Conservation (phyloP, 164 flowering plant species). For the Houttuynia cordata region DNA sequence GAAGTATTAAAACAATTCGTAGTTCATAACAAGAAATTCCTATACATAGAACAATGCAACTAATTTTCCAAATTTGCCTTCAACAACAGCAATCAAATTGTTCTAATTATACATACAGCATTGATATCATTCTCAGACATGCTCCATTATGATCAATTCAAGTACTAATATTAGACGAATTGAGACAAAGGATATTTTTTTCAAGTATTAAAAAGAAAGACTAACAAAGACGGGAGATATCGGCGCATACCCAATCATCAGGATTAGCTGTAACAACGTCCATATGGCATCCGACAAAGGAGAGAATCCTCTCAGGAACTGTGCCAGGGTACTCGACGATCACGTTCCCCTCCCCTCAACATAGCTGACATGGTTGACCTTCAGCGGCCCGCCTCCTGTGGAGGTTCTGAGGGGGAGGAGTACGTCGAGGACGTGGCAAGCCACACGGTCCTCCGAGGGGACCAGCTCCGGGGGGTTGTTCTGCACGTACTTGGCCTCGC, state of each 20-base stretch:
- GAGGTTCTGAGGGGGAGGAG: slow-evolving; percentile 73
- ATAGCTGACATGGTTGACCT: slow-evolving; percentile 63
- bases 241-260: slow-evolving; percentile 57
- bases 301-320: slow-evolving; percentile 56
- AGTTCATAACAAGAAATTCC: no score
- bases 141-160: no score
- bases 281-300: slow-evolving; percentile 95
- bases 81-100: no score
- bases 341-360: slow-evolving; percentile 57
- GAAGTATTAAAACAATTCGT: no score
- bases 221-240: no score
- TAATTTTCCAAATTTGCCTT: no score
- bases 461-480: slow-evolving; percentile 95
- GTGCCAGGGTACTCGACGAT: slow-evolving; percentile 91
- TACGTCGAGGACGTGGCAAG: slow-evolving; percentile 55
- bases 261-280: slow-evolving; percentile 96
- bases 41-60: no score
- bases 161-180: no score
- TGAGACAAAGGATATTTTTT: no score
- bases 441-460: slow-evolving; percentile 79
- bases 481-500: slow-evolving; percentile 73
- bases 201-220: not conserved
- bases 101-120: no score
- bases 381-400: slow-evolving; percentile 74
- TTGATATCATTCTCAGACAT: no score